These are phyloP conservation scores for Fusarium redolens DNA, from an alignment of 2,329 filamentous ascomycete genomes.

Conservation along the genomic window DNA sequence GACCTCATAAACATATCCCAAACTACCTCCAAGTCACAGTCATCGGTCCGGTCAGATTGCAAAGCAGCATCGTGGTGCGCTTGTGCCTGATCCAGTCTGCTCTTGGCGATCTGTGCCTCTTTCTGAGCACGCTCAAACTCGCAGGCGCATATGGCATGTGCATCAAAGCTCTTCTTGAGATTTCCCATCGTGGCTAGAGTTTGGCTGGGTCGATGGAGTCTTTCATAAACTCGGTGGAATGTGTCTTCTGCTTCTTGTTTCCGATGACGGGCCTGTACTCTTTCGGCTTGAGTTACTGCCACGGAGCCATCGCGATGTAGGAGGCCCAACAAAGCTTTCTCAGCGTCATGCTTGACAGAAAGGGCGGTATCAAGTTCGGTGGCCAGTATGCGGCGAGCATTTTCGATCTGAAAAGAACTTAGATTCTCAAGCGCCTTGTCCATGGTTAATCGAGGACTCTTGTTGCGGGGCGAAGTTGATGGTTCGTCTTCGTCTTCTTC, in stretches of 20 bases:
- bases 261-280: neutral
- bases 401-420: neutral
- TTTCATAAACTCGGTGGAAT: neutral
- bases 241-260: neutral
- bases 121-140: neutral
- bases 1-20: neutral
- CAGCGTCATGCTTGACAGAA: rapidly evolving
- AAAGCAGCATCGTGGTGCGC: neutral
- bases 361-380: neutral
- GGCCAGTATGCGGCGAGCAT: neutral
- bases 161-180: neutral
- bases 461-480: neutral
- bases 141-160: rapidly evolving
- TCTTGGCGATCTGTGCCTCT: neutral
- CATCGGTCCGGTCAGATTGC: neutral
- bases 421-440: neutral
- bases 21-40: neutral
- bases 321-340: neutral
- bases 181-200: neutral
- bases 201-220: neutral
- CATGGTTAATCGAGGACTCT: neutral
- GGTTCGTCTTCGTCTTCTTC: neutral
- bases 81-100: neutral
- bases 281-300: neutral
- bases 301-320: neutral